These are phyloP conservation scores for Penicillium vulpinum DNA, from an alignment of 2,329 filamentous ascomycete species.

Conservation along the genomic window DNA sequence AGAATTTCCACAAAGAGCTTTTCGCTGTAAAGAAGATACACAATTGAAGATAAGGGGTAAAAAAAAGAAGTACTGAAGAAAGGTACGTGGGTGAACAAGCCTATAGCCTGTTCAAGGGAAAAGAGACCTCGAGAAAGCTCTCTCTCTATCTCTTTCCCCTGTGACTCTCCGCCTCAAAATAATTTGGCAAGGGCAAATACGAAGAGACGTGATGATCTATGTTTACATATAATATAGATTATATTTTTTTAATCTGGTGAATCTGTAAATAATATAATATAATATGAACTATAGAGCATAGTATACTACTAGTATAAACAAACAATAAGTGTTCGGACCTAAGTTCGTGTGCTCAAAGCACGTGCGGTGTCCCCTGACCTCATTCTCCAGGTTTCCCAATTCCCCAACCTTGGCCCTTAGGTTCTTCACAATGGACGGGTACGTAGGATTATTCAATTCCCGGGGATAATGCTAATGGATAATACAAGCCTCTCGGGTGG, in stretches of 20 bases:
- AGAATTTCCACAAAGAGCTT: neutral
- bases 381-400: conserved; percentile 9
- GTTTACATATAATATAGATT: neutral
- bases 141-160: neutral
- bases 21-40: neutral
- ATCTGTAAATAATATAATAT: neutral
- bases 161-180: conserved; percentile 4
- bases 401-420: neutral
- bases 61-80: neutral
- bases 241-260: neutral
- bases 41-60: neutral
- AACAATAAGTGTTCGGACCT: conserved; percentile 4
- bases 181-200: neutral
- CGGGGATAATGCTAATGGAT: conserved; percentile 12
- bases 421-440: conserved; percentile 35
- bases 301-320: neutral
- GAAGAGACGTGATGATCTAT: neutral
- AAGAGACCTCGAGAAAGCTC: conserved; percentile 2
- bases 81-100: neutral
- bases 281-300: neutral
- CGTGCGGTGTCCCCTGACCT: conserved; percentile 16
- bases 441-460: conserved; percentile 9
- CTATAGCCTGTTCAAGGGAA: neutral
- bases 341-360: conserved; percentile 16
- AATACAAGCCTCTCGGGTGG: conserved; percentile 31